Evolutionary conservation across 768 basidiomycete species (phyloP), one percentile per base, ranked within the genome.

Genomic region (Trametes villosa): DNA sequence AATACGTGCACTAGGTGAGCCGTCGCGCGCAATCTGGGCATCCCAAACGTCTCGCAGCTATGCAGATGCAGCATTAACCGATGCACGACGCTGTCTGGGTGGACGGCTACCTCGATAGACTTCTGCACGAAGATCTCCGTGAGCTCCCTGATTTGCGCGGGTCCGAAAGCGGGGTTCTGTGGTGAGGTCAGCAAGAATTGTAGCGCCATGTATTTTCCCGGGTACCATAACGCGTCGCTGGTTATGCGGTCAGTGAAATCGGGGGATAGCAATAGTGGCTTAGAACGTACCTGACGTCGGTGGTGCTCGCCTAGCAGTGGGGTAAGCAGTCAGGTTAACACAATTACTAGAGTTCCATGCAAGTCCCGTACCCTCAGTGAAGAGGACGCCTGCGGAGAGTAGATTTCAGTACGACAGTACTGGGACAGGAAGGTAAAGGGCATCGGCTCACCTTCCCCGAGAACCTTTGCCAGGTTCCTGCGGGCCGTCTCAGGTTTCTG

Each of bases 141-240:
- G 11, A 88, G 67, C 42, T 81, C 82, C 3, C 86, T 76, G 31
- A 88, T 78, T 65, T 87, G 86, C 1, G 78, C 71, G 1, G 78
- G 77, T 3, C 87, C 85, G 64, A 90, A 90, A 0, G 86, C 86
- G 18, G 87, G 87, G 63, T 88, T 89, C 87, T 79, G 36, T 29
- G 17, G 15, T 6, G 12, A 8, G 42, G 22, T 1, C 18, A 4
- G 29, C 29, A 33, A 29, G 48, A 20, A 11, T 11, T 15, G 13
- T 13, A 13, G 4, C 22, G 4, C 11, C 4, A 15, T 13, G 36
- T 4, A 12, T 4, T 5, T 38, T 12, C 36, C 11, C 5, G 15
- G 12, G 9, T 34, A 73, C 74, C 75, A 77, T 72, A 17, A 74
- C 67, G n/a, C 62, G 53, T 11, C 65, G 48, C 65, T 65, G 18